A percentile compares a stretch with the other conserved stretches of the same genome.
Conservation (phyloP, 345 rosid species). For the Moringa oleifera region DNA sequence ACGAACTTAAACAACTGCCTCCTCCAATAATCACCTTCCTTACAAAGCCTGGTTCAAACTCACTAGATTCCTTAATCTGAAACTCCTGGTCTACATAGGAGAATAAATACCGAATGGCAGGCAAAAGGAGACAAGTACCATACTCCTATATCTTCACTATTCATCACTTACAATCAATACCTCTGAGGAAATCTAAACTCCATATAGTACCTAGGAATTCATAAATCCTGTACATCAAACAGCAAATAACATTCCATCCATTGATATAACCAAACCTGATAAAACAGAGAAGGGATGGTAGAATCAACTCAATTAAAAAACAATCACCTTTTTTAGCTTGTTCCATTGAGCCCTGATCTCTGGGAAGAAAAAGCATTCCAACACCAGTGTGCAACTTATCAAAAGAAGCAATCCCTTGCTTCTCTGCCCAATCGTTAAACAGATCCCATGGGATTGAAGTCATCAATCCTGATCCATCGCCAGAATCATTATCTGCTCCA, state of each 20-base stretch:
- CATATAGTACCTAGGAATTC: constrained; percentile 2
- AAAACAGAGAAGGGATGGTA: constrained; percentile 9
- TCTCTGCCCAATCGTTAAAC: constrained; percentile 70
- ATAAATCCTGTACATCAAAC: constrained; percentile 3
- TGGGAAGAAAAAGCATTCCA: constrained; percentile 91
- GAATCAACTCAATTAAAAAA: constrained; percentile 1
- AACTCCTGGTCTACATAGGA: neutral
- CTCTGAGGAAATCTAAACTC: neutral
- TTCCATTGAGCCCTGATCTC: constrained; percentile 46
- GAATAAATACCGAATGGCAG: neutral
- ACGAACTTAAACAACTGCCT: no score
- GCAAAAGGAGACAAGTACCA: neutral
- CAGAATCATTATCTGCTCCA: constrained; percentile 98
- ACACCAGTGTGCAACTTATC: constrained; percentile 90
- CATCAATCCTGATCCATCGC: constrained; percentile 97
- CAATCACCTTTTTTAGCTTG: constrained; percentile 80
- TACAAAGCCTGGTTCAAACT: neutral
- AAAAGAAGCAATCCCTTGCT: constrained; percentile 65
- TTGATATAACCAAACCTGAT: constrained; percentile 6
- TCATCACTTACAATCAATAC: no score
- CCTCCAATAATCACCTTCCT: neutral
- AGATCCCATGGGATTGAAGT: constrained; percentile 96
- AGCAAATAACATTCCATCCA: neutral
- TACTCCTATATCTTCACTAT: no score
- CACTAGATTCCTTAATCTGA: neutral